Evolutionary conservation across 2,329 filamentous ascomycete species (phyloP).

Genomic region (Orbilia ellipsospora): DNA sequence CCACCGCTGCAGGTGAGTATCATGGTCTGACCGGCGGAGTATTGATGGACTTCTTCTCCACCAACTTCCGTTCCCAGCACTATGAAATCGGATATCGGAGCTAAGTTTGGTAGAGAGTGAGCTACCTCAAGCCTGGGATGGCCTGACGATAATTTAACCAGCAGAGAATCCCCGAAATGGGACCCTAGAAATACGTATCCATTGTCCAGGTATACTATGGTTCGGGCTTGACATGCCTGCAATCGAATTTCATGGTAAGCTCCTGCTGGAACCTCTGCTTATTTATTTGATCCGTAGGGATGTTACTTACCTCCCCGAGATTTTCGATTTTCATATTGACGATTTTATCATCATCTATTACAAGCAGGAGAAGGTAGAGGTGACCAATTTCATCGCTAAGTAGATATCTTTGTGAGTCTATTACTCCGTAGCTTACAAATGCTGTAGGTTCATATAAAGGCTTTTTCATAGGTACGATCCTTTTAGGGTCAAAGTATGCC

Average conservation of each 20-base stretch:
- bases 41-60: slow-evolving; percentile 78
- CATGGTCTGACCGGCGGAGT: slow-evolving; percentile 91
- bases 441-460: slow-evolving; percentile 79
- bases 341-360: slow-evolving; percentile 74
- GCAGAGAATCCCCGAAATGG: slow-evolving; percentile 90
- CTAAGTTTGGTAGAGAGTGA: slow-evolving; percentile 84
- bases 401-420: slow-evolving; percentile 84
- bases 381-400: slow-evolving; percentile 90
- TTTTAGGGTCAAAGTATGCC: slow-evolving; percentile 71
- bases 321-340: slow-evolving; percentile 76
- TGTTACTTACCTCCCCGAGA: slow-evolving; percentile 66
- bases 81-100: slow-evolving; percentile 90
- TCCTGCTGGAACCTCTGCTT: slow-evolving; percentile 24
- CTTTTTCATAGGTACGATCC: slow-evolving; percentile 73
- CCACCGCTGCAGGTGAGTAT: slow-evolving; percentile 94
- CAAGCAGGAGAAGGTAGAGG: slow-evolving; percentile 84
- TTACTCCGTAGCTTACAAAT: slow-evolving; percentile 89
- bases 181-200: slow-evolving; percentile 86
- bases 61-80: slow-evolving; percentile 96
- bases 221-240: slow-evolving; percentile 44
- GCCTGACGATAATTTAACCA: slow-evolving; percentile 73
- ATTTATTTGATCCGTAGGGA: background rate
- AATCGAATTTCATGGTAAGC: slow-evolving; percentile 69
- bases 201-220: slow-evolving; percentile 78
- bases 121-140: slow-evolving; percentile 71